phyloP scores from a whole-genome alignment of 2,329 filamentous ascomycete species.

The Incumbomyces delicatus region DNA sequence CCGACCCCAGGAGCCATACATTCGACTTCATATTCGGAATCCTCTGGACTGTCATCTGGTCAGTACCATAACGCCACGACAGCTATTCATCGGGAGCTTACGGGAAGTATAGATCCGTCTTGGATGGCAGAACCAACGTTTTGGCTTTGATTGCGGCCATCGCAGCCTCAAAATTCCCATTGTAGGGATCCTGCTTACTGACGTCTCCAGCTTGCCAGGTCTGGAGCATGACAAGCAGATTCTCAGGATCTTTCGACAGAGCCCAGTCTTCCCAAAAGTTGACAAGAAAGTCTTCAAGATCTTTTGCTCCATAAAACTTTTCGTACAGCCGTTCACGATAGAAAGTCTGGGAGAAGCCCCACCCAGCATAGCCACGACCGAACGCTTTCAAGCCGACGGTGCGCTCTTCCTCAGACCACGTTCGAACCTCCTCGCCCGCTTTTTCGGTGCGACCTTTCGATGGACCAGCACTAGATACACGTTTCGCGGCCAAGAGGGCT shows the following conservation, averaged over 20 bases:
- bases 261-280: conserved; percentile 71
- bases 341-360: conserved; percentile 68
- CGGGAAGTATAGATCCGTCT: conserved; percentile 75
- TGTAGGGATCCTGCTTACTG: conserved; percentile 58
- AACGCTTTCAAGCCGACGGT: conserved; percentile 58
- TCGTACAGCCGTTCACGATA: conserved; percentile 64
- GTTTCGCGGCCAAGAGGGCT: conserved; percentile 49
- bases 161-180: conserved; percentile 55
- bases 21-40: conserved; percentile 62
- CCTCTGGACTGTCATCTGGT: conserved; percentile 50
- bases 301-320: conserved; percentile 52
- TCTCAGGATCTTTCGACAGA: conserved; percentile 57
- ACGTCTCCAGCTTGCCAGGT: conserved; percentile 71
- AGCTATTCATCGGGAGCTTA: conserved; percentile 28
- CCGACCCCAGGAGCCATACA: conserved; percentile 53
- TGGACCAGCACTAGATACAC: conserved; percentile 43
- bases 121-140: conserved; percentile 58
- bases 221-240: conserved; percentile 63
- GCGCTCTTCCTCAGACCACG: conserved; percentile 46
- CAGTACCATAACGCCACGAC: neutral
- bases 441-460: conserved; percentile 35
- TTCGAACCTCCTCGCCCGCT: conserved; percentile 30
- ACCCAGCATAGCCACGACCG: conserved; percentile 66
- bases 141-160: conserved; percentile 63
- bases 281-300: conserved; percentile 63